phyloP scores from a whole-genome alignment of 1,139 yeast genomes.

The Arxiozyma slooffiae region DNA sequence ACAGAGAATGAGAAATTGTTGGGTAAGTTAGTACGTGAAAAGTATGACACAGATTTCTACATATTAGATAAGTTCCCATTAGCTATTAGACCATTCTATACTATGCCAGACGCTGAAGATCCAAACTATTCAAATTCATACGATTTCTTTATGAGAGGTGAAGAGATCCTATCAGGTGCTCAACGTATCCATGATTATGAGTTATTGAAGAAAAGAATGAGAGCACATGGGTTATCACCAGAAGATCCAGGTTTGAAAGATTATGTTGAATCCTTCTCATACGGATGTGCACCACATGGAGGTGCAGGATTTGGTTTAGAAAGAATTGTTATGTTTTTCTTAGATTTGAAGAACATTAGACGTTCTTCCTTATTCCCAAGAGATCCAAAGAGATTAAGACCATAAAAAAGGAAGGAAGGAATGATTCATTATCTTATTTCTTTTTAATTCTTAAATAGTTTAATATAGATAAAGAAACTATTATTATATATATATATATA shows the following conservation, averaged over 20 bases:
- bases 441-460: too few relatives aligned
- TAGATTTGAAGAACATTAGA: slow-evolving; percentile 92
- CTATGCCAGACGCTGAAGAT: slow-evolving; percentile 95
- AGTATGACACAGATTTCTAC: slow-evolving; percentile 94
- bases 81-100: slow-evolving; percentile 93
- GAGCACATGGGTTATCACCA: slow-evolving; percentile 74
- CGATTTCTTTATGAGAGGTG: slow-evolving; percentile 99
- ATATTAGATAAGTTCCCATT: slow-evolving; percentile 96
- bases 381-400: slow-evolving; percentile 91
- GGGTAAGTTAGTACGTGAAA: slow-evolving; percentile 85
- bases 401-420: slow-evolving; percentile 36
- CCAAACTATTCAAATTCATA: slow-evolving; percentile 87
- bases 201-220: slow-evolving; percentile 72
- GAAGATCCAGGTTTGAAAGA: slow-evolving; percentile 73
- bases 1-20: slow-evolving; percentile 91
- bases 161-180: slow-evolving; percentile 96
- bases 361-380: slow-evolving; percentile 98
- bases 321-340: slow-evolving; percentile 96
- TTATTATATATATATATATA: too few relatives aligned
- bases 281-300: slow-evolving; percentile 97
- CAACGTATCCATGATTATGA: slow-evolving; percentile 96
- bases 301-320: slow-evolving; percentile 99
- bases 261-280: slow-evolving; percentile 82
- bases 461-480: too few relatives aligned
- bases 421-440: background rate